Conservation (phyloP, 345 rosid genomes). For the Eucalyptus erythrocorys region DNA sequence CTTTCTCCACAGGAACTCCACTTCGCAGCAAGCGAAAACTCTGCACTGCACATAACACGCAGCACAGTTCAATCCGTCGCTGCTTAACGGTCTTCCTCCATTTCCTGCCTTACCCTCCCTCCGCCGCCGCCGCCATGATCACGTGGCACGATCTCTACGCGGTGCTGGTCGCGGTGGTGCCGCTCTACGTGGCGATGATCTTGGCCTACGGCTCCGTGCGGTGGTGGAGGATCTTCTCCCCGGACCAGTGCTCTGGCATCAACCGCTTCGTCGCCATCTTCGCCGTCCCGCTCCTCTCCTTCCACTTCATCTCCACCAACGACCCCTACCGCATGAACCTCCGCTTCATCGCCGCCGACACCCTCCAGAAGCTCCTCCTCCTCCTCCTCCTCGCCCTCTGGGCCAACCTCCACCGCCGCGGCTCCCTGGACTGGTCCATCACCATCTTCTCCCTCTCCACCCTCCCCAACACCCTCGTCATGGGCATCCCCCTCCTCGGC, state of each 20-base stretch:
- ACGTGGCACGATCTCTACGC: conserved; percentile 66
- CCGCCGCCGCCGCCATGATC: conserved; percentile 31
- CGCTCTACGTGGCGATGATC: conserved; percentile 91
- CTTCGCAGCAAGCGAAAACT: background rate
- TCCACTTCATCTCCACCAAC: conserved; percentile 89
- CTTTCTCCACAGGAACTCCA: background rate
- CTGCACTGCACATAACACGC: background rate
- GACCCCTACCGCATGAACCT: conserved; percentile 77
- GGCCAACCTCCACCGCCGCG: conserved; percentile 45
- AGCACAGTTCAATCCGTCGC: background rate
- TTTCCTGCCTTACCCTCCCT: background rate
- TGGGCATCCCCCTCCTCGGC: conserved; percentile 86
- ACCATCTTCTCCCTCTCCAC: conserved; percentile 89
- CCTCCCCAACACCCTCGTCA: conserved; percentile 86
- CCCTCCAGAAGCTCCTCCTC: conserved; percentile 79
- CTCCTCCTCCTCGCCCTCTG: conserved; percentile 45
- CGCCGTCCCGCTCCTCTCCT: conserved; percentile 90
- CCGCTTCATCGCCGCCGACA: conserved; percentile 84
- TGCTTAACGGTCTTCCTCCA: background rate
- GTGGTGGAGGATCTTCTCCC: conserved; percentile 95
- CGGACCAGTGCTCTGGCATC: conserved; percentile 97
- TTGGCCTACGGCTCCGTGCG: conserved; percentile 92
- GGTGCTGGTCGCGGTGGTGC: conserved; percentile 81
- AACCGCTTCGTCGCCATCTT: conserved; percentile 91
- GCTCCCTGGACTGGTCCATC: conserved; percentile 89